A percentile compares a stretch with the other conserved stretches of the same genome.
These are phyloP conservation scores for Jacaranda copaia DNA, from an alignment of 257 asterid species.

Conservation along the genomic window DNA sequence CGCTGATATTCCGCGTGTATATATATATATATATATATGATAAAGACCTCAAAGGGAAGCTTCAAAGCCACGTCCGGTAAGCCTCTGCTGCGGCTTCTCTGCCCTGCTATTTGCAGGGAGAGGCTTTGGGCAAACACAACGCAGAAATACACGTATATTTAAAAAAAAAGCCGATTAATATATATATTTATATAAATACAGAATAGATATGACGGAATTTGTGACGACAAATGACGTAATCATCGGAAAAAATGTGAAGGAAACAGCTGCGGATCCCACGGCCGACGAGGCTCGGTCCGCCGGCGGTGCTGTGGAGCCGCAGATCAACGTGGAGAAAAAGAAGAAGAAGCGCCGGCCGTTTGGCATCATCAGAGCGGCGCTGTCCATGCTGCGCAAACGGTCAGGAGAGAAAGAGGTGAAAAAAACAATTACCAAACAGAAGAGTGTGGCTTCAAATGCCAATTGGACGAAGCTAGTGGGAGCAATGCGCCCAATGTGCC, in stretches of 20 bases:
- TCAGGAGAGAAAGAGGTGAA: constrained; percentile 36
- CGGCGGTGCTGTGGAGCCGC: neutral
- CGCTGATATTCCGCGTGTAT: neutral
- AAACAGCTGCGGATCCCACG: neutral
- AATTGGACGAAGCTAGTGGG: constrained; percentile 75
- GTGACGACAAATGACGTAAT: constrained; percentile 30
- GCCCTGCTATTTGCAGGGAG: constrained; percentile 81
- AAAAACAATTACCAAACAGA: neutral
- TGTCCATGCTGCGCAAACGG: constrained; percentile 51
- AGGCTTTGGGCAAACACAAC: constrained; percentile 24
- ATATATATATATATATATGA: neutral
- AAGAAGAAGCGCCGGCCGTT: constrained; percentile 57
- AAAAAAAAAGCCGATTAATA: neutral
- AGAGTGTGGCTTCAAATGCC: constrained; percentile 29
- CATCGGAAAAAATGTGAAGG: constrained; percentile 2
- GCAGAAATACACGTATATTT: constrained; percentile 5
- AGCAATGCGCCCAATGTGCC: constrained; percentile 75
- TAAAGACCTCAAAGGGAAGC: neutral
- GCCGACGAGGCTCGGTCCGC: neutral
- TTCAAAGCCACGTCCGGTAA: constrained; percentile 29
- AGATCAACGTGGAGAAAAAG: constrained; percentile 26
- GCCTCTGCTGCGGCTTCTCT: constrained; percentile 40
- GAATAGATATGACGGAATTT: constrained; percentile 36
- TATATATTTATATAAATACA: no score
- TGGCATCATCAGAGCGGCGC: constrained; percentile 61